Conservation (phyloP, 495 filamentous ascomycete species). For the Aspergillus egyptiacus region DNA sequence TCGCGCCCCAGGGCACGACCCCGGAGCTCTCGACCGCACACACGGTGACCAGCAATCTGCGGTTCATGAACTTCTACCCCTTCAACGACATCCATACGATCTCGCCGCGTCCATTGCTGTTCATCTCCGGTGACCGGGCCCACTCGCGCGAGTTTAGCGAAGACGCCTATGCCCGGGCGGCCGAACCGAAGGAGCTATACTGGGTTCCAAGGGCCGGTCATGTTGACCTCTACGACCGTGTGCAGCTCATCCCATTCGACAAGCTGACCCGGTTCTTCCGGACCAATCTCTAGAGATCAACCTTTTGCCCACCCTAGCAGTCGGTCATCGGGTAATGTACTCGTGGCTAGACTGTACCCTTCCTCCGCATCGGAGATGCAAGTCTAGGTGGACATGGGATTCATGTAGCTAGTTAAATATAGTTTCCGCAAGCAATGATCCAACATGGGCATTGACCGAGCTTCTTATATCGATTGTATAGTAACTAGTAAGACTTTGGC, state of each 20-base stretch:
- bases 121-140: slow-evolving; percentile 24
- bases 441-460: too few species aligned
- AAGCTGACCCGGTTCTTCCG: slow-evolving; percentile 22
- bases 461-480: too few species aligned
- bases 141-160: slow-evolving; percentile 26
- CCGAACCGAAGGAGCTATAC: slow-evolving; percentile 24
- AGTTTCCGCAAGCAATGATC: too few species aligned
- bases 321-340: too few species aligned
- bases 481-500: slow-evolving; percentile 3
- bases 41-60: slow-evolving; percentile 17
- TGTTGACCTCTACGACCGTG: slow-evolving; percentile 25
- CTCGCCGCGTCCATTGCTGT: slow-evolving; percentile 25
- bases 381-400: too few species aligned
- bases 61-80: slow-evolving; percentile 27
- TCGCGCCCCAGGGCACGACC: slow-evolving; percentile 15
- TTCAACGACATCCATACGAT: slow-evolving; percentile 24
- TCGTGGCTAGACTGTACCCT: too few species aligned
- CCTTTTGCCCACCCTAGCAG: too few species aligned
- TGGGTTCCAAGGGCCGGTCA: slow-evolving; percentile 23
- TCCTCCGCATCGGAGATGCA: too few species aligned
- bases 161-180: slow-evolving; percentile 22
- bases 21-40: slow-evolving; percentile 19
- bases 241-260: slow-evolving; percentile 22
- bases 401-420: too few species aligned
- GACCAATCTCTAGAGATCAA: slow-evolving; percentile 16